phyloP scores from a whole-genome alignment of 2,329 filamentous ascomycete genomes.

The Gaeumannomyces tritici region DNA sequence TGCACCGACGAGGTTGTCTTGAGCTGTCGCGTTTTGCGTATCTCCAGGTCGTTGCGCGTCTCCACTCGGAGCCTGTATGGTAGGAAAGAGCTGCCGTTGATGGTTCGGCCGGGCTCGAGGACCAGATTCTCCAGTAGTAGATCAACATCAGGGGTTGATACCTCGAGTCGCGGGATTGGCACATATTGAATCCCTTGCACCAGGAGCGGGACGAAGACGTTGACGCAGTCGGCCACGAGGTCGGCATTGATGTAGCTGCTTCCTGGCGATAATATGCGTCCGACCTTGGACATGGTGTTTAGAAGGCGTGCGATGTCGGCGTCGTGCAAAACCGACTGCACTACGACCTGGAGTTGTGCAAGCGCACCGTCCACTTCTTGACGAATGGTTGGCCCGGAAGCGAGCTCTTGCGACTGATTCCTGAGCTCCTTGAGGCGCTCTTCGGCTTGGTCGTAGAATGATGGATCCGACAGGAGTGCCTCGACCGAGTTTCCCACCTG shows the following conservation, averaged over 20 bases:
- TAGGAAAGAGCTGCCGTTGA: conserved; percentile 82
- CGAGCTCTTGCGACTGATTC: conserved; percentile 50
- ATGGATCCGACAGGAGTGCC: conserved; percentile 73
- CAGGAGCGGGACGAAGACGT: conserved; percentile 71
- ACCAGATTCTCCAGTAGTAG: conserved; percentile 85
- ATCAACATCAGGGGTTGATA: conserved; percentile 75
- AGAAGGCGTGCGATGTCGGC: conserved; percentile 61
- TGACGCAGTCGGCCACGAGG: conserved; percentile 64
- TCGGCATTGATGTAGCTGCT: conserved; percentile 58
- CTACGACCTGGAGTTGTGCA: conserved; percentile 55
- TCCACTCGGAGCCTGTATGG: conserved; percentile 75
- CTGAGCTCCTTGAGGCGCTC: conserved; percentile 41
- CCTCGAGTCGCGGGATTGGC: conserved; percentile 82
- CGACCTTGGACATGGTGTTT: conserved; percentile 57
- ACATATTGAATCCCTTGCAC: conserved; percentile 75
- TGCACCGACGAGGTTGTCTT: conserved; percentile 55
- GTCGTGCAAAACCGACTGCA: conserved; percentile 62
- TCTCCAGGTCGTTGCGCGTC: conserved; percentile 77
- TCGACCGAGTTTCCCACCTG: conserved; percentile 68
- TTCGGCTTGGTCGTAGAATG: conserved; percentile 71
- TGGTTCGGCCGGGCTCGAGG: conserved; percentile 74
- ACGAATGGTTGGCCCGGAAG: conserved; percentile 56
- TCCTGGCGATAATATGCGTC: conserved; percentile 57
- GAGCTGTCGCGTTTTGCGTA: conserved; percentile 62
- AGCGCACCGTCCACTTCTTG: conserved; percentile 67